Percentiles rank a stretch among this genome's conserved stretches.
Conservation (phyloP, 495 filamentous ascomycete genomes). For the Penicillium egyptiacum region DNA sequence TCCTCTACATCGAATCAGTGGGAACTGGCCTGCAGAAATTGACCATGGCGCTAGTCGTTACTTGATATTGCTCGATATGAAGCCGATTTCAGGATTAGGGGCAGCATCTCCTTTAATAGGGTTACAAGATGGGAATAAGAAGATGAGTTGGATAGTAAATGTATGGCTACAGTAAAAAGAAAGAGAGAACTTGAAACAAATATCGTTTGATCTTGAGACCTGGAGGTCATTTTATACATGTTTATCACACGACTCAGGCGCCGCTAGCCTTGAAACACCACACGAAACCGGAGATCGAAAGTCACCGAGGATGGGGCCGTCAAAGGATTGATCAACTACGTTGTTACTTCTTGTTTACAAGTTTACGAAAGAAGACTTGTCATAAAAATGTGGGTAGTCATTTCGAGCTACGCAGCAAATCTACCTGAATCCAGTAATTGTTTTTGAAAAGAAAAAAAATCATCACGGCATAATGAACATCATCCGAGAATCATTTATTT, state of each 20-base stretch:
- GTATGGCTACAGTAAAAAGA: neutral
- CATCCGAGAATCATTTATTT: slow-evolving; percentile 54
- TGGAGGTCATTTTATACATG: neutral
- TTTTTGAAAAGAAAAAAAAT: slow-evolving; percentile 35
- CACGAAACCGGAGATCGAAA: neutral
- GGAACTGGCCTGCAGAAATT: no score
- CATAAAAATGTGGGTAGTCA: slow-evolving; percentile 29
- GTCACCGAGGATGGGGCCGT: neutral
- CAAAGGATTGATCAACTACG: neutral
- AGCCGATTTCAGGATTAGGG: no score
- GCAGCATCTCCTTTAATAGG: no score
- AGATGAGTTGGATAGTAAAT: neutral
- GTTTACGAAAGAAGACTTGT: slow-evolving; percentile 11
- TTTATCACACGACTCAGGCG: no score
- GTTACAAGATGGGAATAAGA: neutral
- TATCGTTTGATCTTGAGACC: no score
- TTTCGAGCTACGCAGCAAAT: slow-evolving; percentile 29
- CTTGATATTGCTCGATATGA: neutral
- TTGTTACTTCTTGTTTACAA: neutral
- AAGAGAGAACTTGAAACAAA: neutral
- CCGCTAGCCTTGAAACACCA: no score
- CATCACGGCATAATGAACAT: slow-evolving; percentile 34
- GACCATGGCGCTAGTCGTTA: neutral
- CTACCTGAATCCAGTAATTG: slow-evolving; percentile 34
- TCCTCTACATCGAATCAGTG: neutral